phyloP scores from a whole-genome alignment of 352 stramenopile species.

The Peronospora belbahrii region DNA sequence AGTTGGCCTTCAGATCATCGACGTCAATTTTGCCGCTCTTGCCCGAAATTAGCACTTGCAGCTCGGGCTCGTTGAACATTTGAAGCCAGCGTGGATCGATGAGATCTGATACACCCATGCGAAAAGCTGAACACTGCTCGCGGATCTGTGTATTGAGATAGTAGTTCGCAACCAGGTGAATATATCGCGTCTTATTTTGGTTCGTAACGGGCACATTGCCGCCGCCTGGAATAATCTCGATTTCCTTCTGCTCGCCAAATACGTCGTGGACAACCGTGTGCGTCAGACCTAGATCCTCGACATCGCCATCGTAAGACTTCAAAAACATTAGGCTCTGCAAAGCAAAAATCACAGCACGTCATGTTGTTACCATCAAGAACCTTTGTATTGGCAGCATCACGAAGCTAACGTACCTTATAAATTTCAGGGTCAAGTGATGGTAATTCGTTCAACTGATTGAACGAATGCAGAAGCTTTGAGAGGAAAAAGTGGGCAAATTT shows the following conservation, averaged over 20 bases:
- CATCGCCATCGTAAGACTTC: constrained; percentile 92
- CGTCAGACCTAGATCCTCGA: constrained; percentile 86
- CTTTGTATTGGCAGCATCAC: not conserved
- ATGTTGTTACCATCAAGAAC: not conserved
- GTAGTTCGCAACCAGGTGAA: constrained; percentile 93
- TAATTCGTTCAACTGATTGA: constrained; percentile 84
- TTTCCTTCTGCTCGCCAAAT: constrained; percentile 74
- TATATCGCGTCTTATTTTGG: constrained; percentile 92
- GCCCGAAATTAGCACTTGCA: constrained; percentile 92
- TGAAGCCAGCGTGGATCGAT: constrained; percentile 89
- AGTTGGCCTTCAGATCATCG: constrained; percentile 84
- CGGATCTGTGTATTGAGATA: constrained; percentile 91
- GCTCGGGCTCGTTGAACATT: constrained; percentile 94
- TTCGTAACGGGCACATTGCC: constrained; percentile 85
- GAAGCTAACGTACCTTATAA: constrained; percentile 64
- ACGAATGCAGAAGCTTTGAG: constrained; percentile 81
- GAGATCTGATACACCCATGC: constrained; percentile 87
- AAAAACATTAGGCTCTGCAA: constrained; percentile 92
- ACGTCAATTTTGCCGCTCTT: constrained; percentile 52
- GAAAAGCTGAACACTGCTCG: constrained; percentile 91
- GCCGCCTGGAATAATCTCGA: constrained; percentile 88
- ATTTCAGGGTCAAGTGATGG: constrained; percentile 90
- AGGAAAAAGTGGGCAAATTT: constrained; percentile 96
- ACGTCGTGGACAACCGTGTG: constrained; percentile 87
- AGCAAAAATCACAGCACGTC: not conserved